Base-by-base conservation (phyloP, 306 rosid genomes). In the Begonia loranthoides region DNA sequence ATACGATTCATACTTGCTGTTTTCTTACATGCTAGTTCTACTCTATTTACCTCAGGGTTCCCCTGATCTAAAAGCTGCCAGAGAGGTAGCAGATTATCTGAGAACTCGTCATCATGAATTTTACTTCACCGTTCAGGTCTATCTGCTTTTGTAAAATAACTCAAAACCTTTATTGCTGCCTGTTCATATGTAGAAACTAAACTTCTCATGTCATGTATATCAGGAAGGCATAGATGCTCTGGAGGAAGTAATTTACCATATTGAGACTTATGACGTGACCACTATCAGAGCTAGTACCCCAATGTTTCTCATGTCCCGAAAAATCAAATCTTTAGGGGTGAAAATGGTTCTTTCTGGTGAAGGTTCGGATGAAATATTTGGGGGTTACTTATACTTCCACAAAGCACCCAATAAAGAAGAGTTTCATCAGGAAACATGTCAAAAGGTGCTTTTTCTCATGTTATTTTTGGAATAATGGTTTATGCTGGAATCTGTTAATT, bases 321-420 rank as follows among this genome's bases (percentile, higher is more conserved):
- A 86, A 73, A 92, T 92, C 41, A 92, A 86, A 75, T 73, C 99
- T 70, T 54, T 92, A 87, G 99, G 99, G 64, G 99, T 92, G 74
- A 92, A 92, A 72, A 92, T 92, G 99, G 99, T 92, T 69, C 87
- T 92, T 52, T 92, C 99, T 24, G 99, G 99, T 60, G 99, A 92
- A 75, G 99, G 96, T 56, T 83, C 99, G 13, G 99, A 92, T 71
- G 96, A 92, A 78, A 86, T 92, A 44, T 92, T 92, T 56, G 96
- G 99, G 21, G 99, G 96, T 52, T 92, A 92, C 82, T 74, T 92
- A 49, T 92, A 92, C 70, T 92, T 92, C 74, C 99, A 92, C 34
- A 92, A 92, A 74, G 99, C 99, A 48, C 99, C 99, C 65, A 83
- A 75, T 77, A 83, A 90, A 71, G 73, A 78, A 66, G 99, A 83